phyloP scores from a whole-genome alignment of 352 stramenopile species.

The Phytophthora citrophthora region DNA sequence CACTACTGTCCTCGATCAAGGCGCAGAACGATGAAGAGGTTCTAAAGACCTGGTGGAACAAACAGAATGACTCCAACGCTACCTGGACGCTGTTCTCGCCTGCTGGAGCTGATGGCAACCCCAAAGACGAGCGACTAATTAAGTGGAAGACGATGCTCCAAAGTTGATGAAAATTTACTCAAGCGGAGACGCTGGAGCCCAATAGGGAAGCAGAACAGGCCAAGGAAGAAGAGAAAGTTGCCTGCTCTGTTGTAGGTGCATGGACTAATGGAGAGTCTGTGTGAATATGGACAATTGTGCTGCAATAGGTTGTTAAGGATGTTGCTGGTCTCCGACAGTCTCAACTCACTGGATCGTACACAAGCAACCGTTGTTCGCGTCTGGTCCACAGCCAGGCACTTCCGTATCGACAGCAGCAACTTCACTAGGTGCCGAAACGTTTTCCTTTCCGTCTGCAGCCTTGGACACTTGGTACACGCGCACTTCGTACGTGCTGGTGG shows the following conservation, averaged over 20 bases:
- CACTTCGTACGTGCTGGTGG: conserved; percentile 89
- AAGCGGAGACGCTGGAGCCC: background rate
- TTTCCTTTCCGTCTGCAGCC: conserved; percentile 39
- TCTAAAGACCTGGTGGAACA: conserved; percentile 65
- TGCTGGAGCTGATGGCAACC: conserved; percentile 10
- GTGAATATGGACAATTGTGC: conserved; percentile 33
- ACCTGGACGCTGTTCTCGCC: conserved; percentile 43
- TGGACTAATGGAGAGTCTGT: conserved; percentile 14
- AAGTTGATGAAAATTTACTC: conserved; percentile 7
- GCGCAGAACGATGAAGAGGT: conserved; percentile 34
- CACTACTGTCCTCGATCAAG: conserved; percentile 49
- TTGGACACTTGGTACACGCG: conserved; percentile 71
- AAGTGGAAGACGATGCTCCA: conserved; percentile 41
- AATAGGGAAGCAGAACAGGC: background rate
- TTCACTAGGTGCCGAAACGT: conserved; percentile 68
- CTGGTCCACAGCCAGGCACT: conserved; percentile 79
- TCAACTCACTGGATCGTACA: conserved; percentile 59
- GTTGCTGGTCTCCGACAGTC: conserved; percentile 7
- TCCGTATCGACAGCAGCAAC: conserved; percentile 87
- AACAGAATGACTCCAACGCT: conserved; percentile 33
- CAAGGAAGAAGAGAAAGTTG: background rate
- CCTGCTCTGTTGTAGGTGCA: conserved; percentile 7
- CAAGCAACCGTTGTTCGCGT: conserved; percentile 46
- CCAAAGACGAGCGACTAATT: conserved; percentile 33
- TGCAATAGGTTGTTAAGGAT: conserved; percentile 33